phyloP scores from a whole-genome alignment of 2,329 filamentous ascomycete species.

The Alternaria sp. region DNA sequence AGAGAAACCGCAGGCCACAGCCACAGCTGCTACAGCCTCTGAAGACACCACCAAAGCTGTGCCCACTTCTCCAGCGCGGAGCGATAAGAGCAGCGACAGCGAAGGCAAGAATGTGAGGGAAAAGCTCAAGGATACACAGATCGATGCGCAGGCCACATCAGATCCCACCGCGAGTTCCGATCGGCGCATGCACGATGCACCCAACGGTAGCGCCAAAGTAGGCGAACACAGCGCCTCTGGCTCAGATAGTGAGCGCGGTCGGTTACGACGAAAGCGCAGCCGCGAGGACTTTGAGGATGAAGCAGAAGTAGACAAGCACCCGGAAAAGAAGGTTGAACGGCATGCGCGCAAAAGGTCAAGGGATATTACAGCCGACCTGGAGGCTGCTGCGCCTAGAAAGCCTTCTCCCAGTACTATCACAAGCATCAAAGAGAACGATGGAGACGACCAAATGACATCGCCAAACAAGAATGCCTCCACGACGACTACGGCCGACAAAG shows the following conservation, averaged over 20 bases:
- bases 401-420: constrained; percentile 43
- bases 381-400: constrained; percentile 40
- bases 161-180: constrained; percentile 29
- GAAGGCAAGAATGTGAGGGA: constrained; percentile 68
- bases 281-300: constrained; percentile 56
- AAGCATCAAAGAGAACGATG: constrained; percentile 43
- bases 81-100: constrained; percentile 55
- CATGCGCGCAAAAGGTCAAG: constrained; percentile 59
- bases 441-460: constrained; percentile 40
- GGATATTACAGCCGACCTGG: constrained; percentile 47
- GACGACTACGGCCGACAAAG: constrained; percentile 14
- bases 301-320: constrained; percentile 41
- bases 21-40: constrained; percentile 16
- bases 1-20: constrained; percentile 30
- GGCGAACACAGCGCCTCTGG: constrained; percentile 43
- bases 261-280: constrained; percentile 57
- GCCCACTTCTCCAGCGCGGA: constrained; percentile 42
- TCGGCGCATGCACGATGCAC: constrained; percentile 34
- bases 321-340: constrained; percentile 48
- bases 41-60: constrained; percentile 25
- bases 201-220: constrained; percentile 33
- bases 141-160: constrained; percentile 53
- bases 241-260: constrained; percentile 50
- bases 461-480: constrained; percentile 22
- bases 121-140: constrained; percentile 69